Percentiles rank a stretch among this genome's conserved stretches.
Evolutionary conservation across 306 rosid genomes (phyloP).

Genomic region (cucumber (Cucumis sativus)): DNA sequence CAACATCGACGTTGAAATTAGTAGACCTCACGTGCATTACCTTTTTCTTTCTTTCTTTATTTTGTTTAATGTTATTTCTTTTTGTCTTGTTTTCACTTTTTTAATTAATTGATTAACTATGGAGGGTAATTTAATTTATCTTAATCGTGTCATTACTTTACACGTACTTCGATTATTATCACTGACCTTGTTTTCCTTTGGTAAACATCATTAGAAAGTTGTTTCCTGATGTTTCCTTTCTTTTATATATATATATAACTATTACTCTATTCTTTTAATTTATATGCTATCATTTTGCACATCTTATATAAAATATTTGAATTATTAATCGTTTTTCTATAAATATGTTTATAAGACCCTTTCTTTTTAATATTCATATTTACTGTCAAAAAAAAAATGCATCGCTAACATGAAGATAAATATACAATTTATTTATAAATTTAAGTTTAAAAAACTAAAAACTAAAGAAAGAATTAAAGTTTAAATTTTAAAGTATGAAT

Average conservation of each 20-base stretch:
- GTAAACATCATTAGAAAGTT: not conserved
- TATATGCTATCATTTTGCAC: too few relatives aligned
- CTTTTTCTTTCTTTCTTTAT: not conserved
- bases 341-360: too few relatives aligned
- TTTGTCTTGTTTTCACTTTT: not conserved
- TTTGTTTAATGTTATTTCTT: not conserved
- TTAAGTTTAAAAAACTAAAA: too few relatives aligned
- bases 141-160: not conserved
- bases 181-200: not conserved
- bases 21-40: conserved; percentile 26
- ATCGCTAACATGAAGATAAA: too few relatives aligned
- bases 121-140: not conserved
- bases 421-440: too few relatives aligned
- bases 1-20: conserved; percentile 12
- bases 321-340: too few relatives aligned
- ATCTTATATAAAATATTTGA: too few relatives aligned
- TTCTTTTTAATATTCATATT: too few relatives aligned
- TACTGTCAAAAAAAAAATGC: too few relatives aligned
- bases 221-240: not conserved
- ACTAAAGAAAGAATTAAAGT: too few relatives aligned
- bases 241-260: not conserved
- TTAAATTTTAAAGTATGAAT: too few relatives aligned
- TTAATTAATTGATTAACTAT: not conserved
- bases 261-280: too few relatives aligned
- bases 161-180: not conserved